A percentile compares a stretch with the other conserved stretches of the same genome.
Evolutionary conservation across 2,329 filamentous ascomycete genomes (phyloP).

Genomic region (Curvularia eragrostidis): DNA sequence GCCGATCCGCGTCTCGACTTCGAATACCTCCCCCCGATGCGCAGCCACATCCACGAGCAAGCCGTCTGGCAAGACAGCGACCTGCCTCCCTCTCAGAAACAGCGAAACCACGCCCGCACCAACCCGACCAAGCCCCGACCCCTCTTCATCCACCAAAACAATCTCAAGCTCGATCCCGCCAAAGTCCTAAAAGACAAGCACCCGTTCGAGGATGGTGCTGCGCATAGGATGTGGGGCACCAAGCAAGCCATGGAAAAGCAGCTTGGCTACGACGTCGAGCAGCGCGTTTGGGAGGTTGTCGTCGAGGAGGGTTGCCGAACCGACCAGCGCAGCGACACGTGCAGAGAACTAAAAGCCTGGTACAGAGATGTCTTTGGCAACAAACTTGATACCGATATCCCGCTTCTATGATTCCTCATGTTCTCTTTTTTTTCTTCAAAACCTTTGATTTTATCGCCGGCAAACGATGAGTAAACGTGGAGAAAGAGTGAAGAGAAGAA

Average conservation of each 20-base stretch:
- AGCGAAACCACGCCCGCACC: constrained; percentile 11
- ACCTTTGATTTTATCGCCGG: too few relatives aligned
- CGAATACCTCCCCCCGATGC: constrained; percentile 24
- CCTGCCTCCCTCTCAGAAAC: background rate
- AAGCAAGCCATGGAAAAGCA: constrained; percentile 18
- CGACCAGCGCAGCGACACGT: constrained; percentile 16
- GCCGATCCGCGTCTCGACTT: constrained; percentile 31
- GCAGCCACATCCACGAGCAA: constrained; percentile 22
- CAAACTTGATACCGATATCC: background rate
- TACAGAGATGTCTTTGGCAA: constrained; percentile 29
- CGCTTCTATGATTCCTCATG: background rate
- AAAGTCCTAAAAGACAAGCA: constrained; percentile 18
- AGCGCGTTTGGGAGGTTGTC: constrained; percentile 32
- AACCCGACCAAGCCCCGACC: constrained; percentile 15
- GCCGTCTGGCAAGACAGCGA: constrained; percentile 20
- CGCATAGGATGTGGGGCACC: constrained; percentile 32
- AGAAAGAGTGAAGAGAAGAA: too few relatives aligned
- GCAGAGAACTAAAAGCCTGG: constrained; percentile 19
- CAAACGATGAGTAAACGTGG: too few relatives aligned
- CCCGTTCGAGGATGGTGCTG: constrained; percentile 18
- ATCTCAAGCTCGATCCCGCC: constrained; percentile 27
- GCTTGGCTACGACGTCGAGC: constrained; percentile 37
- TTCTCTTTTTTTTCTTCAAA: background rate
- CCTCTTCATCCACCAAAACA: constrained; percentile 34
- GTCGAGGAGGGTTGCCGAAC: constrained; percentile 31